These are phyloP conservation scores for Stereocaulon alpinum DNA, from an alignment of 495 filamentous ascomycete genomes.

Conservation along the genomic window DNA sequence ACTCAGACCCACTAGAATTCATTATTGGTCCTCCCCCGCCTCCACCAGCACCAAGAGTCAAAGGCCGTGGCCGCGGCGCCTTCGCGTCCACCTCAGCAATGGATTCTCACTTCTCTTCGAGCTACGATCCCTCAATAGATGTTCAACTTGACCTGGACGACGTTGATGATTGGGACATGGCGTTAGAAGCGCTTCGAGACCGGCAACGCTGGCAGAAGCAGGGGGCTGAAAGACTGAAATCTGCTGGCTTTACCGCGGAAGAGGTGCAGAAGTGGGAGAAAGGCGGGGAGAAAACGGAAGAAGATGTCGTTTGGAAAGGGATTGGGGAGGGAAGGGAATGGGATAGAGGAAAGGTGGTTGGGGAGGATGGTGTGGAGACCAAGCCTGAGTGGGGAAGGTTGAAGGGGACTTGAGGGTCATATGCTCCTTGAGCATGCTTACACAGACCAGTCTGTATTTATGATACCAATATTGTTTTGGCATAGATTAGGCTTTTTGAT, in stretches of 20 bases:
- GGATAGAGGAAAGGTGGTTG: slow-evolving; percentile 79
- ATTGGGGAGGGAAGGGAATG: slow-evolving; percentile 78
- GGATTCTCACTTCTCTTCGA: slow-evolving; percentile 64
- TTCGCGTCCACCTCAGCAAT: slow-evolving; percentile 53
- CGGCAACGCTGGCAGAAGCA: slow-evolving; percentile 68
- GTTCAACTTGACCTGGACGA: slow-evolving; percentile 46
- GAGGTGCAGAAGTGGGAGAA: slow-evolving; percentile 70
- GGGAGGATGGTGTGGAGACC: slow-evolving; percentile 41
- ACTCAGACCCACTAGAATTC: slow-evolving; percentile 66
- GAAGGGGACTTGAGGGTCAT: slow-evolving; percentile 11
- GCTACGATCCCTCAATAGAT: slow-evolving; percentile 70
- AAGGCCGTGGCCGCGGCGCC: slow-evolving; percentile 68
- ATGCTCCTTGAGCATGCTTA: too few species aligned
- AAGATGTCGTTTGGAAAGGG: slow-evolving; percentile 83
- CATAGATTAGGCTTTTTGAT: too few species aligned
- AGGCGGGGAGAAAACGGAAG: slow-evolving; percentile 59
- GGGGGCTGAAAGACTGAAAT: slow-evolving; percentile 66
- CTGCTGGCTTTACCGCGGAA: slow-evolving; percentile 69
- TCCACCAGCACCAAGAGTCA: slow-evolving; percentile 34
- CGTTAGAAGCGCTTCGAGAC: slow-evolving; percentile 72
- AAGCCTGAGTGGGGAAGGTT: slow-evolving; percentile 16
- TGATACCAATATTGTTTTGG: too few species aligned
- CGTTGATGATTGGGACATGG: slow-evolving; percentile 65
- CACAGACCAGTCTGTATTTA: too few species aligned
- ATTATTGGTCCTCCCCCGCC: slow-evolving; percentile 73